These are phyloP conservation scores for Diaporthe batatas DNA, from an alignment of 2,329 filamentous ascomycete species.

Conservation along the genomic window DNA sequence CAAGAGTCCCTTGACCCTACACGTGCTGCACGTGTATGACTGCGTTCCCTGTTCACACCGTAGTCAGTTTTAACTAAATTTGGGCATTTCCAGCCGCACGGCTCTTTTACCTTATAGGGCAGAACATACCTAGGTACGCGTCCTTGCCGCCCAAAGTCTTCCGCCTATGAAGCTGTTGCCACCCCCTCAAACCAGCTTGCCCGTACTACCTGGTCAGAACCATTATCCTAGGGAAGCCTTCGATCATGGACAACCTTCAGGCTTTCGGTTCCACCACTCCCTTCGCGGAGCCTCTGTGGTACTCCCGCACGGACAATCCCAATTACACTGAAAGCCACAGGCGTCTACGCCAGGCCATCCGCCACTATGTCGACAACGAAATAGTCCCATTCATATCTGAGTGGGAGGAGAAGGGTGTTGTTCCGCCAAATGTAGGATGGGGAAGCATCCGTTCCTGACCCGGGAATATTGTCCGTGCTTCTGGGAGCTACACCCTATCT, in stretches of 20 bases:
- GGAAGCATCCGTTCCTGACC: neutral
- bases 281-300: slow-evolving; percentile 28
- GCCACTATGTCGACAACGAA: slow-evolving; percentile 67
- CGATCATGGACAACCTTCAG: neutral
- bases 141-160: neutral
- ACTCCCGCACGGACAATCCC: slow-evolving; percentile 49
- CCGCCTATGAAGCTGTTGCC: neutral
- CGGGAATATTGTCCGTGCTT: neutral
- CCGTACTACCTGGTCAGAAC: neutral
- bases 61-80: neutral
- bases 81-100: neutral
- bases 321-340: slow-evolving; percentile 72
- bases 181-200: neutral
- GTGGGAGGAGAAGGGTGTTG: slow-evolving; percentile 10
- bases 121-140: neutral
- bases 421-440: slow-evolving; percentile 10
- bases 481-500: neutral
- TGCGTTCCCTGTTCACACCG: neutral
- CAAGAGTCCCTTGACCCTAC: neutral
- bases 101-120: neutral
- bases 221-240: neutral
- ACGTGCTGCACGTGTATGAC: neutral
- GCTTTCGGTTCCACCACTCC: slow-evolving; percentile 15
- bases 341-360: slow-evolving; percentile 64
- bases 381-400: slow-evolving; percentile 62